Base-by-base conservation (phyloP, 768 basidiomycete genomes). In the Boletus sensibilis region DNA sequence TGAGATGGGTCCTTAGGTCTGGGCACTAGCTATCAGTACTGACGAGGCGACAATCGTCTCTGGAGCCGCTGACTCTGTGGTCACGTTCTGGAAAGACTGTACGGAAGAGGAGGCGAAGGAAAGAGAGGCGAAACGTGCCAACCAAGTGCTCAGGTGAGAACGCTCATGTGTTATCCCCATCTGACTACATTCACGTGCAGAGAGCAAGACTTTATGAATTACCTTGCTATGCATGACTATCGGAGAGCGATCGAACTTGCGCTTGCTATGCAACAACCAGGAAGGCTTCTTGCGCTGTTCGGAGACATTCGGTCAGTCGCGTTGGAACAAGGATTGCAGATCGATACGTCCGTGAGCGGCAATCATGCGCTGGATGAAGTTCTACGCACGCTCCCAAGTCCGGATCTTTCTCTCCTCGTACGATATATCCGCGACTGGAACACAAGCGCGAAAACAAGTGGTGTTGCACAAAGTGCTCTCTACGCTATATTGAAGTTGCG, bases 71-170 rank as follows among this genome's bases (percentile, higher is more conserved):
- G 97, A 99, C 72, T 98, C 96, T 13, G 82, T 97, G 10, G 84
- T 97, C 56, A 98, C 93, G 4, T 90, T 99, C 68, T 98, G 97
- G 97, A 80, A 92, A 73, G 96, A 98, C 71, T 92, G 88, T 59
- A 97, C 95, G 0, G 90, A 90, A 68, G 86, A 90, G 61, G 80
- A 90, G 58, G 86, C 90, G 62, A 75, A 77, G 37, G 88, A 92
- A 70, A 88, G 85, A 67, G 88, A 90, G 64, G 73, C 78, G 6
- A 84, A 87, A 64, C 82, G 91, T 23, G 83, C 84, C 13, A 82
- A 90, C 53, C 72, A 85, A 58, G 90, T 92, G 43, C 79, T 91
- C 62, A 91, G 89, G 96, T 95, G 66, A 66, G 90, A 78, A 25
- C 16, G 20, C 42, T 42, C 39, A 1, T 10, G 21, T 37, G n/a